phyloP scores from a whole-genome alignment of 2,329 filamentous ascomycete genomes.

The Curvularia spicifera region DNA sequence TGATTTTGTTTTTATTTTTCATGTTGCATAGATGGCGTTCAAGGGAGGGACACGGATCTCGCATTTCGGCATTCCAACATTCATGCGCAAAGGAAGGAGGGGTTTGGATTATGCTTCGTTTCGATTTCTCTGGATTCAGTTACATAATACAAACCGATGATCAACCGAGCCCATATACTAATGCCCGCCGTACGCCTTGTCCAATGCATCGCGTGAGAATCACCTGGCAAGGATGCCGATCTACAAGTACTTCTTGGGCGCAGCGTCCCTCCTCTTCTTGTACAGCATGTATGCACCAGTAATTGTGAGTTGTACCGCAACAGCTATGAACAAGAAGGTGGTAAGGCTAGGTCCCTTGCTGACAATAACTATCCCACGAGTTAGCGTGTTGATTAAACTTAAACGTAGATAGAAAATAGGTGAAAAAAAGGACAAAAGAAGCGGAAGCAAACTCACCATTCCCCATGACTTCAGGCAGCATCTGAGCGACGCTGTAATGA shows the following conservation, averaged over 20 bases:
- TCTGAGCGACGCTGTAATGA: conserved; percentile 59
- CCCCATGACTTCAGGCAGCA: conserved; percentile 58
- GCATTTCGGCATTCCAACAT: background rate
- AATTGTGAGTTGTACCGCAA: conserved; percentile 76
- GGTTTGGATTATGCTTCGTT: background rate
- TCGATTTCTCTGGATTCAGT: background rate
- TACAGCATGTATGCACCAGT: conserved; percentile 75
- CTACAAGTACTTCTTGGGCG: conserved; percentile 91
- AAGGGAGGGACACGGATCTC: background rate
- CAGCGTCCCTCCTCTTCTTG: conserved; percentile 75
- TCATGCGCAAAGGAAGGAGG: background rate
- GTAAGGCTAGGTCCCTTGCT: conserved; percentile 64
- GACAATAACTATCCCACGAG: conserved; percentile 54
- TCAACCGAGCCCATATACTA: background rate
- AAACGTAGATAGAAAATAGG: background rate
- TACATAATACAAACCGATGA: background rate
- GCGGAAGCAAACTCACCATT: conserved; percentile 52
- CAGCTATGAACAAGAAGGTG: conserved; percentile 71
- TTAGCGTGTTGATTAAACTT: conserved; percentile 19
- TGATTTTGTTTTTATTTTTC: background rate
- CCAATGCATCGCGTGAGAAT: background rate
- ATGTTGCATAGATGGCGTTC: conserved; percentile 12
- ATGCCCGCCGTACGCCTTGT: background rate
- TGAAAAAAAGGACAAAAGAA: background rate
- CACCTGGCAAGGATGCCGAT: background rate